Evolutionary conservation across 1,284 basidiomycete species (phyloP).

Genomic region (Heliocybe sulcata): DNA sequence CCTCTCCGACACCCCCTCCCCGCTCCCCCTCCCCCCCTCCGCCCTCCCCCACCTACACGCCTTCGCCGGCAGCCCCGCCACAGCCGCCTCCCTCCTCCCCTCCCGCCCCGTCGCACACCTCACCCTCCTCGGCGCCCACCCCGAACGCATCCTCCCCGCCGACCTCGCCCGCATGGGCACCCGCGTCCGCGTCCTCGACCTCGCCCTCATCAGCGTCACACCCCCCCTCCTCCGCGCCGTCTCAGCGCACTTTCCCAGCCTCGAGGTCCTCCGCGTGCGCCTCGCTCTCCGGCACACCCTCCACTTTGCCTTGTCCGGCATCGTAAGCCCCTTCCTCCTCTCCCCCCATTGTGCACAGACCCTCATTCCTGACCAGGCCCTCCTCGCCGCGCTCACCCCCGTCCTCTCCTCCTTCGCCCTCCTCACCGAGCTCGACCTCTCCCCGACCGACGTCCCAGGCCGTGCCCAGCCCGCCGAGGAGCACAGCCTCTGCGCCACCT

Average conservation of each 20-base stretch:
- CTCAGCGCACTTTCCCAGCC: slow-evolving; percentile 38
- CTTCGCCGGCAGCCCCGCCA: slow-evolving; percentile 51
- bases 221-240: slow-evolving; percentile 48
- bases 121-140: slow-evolving; percentile 48
- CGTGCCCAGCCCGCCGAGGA: slow-evolving; percentile 39
- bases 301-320: slow-evolving; percentile 55
- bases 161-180: slow-evolving; percentile 42
- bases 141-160: slow-evolving; percentile 31
- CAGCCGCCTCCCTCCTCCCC: slow-evolving; percentile 51
- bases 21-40: slow-evolving; percentile 26
- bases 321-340: slow-evolving; percentile 37
- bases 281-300: slow-evolving; percentile 60
- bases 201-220: slow-evolving; percentile 51
- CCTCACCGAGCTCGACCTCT: slow-evolving; percentile 40
- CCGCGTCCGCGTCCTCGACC: slow-evolving; percentile 46
- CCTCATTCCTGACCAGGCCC: slow-evolving; percentile 18
- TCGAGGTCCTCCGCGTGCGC: slow-evolving; percentile 45
- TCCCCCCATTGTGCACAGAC: slow-evolving; percentile 3
- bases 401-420: slow-evolving; percentile 28
- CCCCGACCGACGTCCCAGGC: slow-evolving; percentile 38
- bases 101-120: slow-evolving; percentile 49
- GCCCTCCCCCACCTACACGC: slow-evolving; percentile 38
- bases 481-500: slow-evolving; percentile 41
- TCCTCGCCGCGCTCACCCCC: slow-evolving; percentile 29
- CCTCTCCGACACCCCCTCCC: slow-evolving; percentile 38